Evolutionary conservation across 192 early-diverging fungal genomes (phyloP).

Genomic region (Coemansia asiatica): DNA sequence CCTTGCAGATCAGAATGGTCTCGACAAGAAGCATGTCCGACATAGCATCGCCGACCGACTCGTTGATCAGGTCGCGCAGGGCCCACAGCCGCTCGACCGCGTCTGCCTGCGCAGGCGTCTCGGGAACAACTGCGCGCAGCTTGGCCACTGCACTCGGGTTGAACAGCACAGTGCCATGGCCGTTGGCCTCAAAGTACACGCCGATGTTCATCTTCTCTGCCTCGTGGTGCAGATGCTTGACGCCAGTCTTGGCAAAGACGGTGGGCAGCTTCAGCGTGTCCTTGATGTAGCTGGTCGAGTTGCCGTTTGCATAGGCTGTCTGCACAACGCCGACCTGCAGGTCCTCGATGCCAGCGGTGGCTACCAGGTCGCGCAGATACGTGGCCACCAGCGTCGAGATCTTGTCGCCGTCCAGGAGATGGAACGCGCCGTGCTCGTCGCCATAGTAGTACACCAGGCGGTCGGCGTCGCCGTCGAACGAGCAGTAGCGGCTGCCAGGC

Average conservation of each 20-base stretch:
- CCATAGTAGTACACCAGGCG: constrained; percentile 95
- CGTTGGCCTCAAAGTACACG: constrained; percentile 99
- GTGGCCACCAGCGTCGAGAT: constrained; percentile 93
- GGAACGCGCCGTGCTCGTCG: constrained; percentile 74
- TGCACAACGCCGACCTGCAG: constrained; percentile 95
- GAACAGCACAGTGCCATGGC: constrained; percentile 98
- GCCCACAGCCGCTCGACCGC: constrained; percentile 79
- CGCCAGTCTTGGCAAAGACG: constrained; percentile 93
- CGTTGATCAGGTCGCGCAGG: constrained; percentile 94
- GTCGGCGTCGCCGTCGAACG: constrained; percentile 98
- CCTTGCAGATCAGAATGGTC: constrained; percentile 80
- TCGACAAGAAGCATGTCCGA: constrained; percentile 97
- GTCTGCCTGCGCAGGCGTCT: constrained; percentile 71
- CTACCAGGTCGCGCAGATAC: constrained; percentile 89
- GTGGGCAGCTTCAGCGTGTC: constrained; percentile 91
- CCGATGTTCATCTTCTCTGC: constrained; percentile 97
- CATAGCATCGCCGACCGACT: constrained; percentile 97
- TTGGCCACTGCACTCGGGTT: constrained; percentile 75
- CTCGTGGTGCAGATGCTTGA: constrained; percentile 99
- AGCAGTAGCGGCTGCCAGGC: constrained; percentile 75
- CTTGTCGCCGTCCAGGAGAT: constrained; percentile 97
- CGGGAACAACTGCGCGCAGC: constrained; percentile 31
- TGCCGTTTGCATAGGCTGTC: constrained; percentile 99
- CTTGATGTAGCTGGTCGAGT: constrained; percentile 88
- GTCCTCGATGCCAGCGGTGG: constrained; percentile 70